Evolutionary conservation across 2,329 filamentous ascomycete genomes (phyloP).

Genomic region (Aspergillus aculeatus): DNA sequence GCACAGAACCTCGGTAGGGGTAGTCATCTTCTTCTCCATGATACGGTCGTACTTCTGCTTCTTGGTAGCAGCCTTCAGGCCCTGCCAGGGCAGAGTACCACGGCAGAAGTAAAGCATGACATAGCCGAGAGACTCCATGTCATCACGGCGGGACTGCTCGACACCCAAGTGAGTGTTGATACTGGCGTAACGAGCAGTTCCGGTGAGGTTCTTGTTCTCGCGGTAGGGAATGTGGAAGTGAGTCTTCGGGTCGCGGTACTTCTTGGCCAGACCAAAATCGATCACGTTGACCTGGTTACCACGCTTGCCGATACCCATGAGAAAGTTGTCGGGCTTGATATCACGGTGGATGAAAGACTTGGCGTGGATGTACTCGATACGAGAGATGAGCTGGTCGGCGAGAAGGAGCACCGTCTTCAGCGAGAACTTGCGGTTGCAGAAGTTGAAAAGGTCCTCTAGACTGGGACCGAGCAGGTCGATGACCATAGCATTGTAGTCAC

Average conservation of each 20-base stretch:
- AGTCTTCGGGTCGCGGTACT: constrained; percentile 99
- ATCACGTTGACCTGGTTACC: constrained; percentile 99
- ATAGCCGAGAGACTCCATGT: constrained; percentile 98
- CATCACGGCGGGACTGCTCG: constrained; percentile 97
- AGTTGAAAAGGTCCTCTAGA: constrained; percentile 98
- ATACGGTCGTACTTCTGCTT: constrained; percentile 99
- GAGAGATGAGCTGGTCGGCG: constrained; percentile 96
- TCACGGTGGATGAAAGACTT: constrained; percentile 99
- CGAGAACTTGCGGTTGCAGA: constrained; percentile 99
- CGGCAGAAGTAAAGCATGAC: constrained; percentile 99
- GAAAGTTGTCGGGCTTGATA: constrained; percentile 99
- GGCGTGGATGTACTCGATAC: constrained; percentile 99
- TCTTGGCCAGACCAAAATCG: constrained; percentile 98
- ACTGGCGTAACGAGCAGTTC: constrained; percentile 95
- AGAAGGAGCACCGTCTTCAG: constrained; percentile 96
- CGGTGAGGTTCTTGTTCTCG: constrained; percentile 99
- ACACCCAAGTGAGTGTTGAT: constrained; percentile 99
- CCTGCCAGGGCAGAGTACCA: constrained; percentile 97
- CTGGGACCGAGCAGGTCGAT: constrained; percentile 93
- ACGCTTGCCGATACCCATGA: constrained; percentile 98
- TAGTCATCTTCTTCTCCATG: constrained; percentile 99
- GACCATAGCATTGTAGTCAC: constrained; percentile 99
- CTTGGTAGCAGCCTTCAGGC: constrained; percentile 96
- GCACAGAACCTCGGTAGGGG: constrained; percentile 96
- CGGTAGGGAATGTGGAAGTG: constrained; percentile 99